Evolutionary conservation across 23 red algal genomes (phyloP).

Genomic region (Gracilaria gracilis): DNA sequence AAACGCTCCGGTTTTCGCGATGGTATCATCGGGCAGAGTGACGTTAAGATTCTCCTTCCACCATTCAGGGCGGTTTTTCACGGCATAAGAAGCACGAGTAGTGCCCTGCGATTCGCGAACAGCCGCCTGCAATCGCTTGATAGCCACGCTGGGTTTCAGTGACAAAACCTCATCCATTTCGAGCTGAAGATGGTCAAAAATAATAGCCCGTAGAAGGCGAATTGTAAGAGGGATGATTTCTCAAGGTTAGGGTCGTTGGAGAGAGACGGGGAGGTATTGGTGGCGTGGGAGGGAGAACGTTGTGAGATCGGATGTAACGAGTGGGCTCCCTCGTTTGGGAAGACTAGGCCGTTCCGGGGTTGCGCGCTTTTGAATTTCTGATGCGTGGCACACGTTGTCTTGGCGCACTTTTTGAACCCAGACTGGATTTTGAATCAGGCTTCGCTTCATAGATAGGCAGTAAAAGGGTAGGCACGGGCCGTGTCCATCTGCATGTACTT

Average conservation of each 20-base stretch:
- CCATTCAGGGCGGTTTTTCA: conserved; percentile 25
- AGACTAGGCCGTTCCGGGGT: background rate
- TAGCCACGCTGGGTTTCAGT: background rate
- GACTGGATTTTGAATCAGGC: background rate
- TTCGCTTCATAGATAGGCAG: no score
- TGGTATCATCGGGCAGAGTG: background rate
- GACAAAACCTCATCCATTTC: conserved; percentile 1
- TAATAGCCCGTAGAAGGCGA: no score
- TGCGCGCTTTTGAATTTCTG: background rate
- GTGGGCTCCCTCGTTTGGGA: no score
- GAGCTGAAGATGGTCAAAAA: background rate
- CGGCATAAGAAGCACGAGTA: conserved; percentile 30
- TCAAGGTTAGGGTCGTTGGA: background rate
- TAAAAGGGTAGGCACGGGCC: no score
- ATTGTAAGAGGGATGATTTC: background rate
- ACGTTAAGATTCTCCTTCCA: conserved; percentile 33
- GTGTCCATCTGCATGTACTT: no score
- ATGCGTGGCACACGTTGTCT: background rate
- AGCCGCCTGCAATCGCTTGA: conserved; percentile 28
- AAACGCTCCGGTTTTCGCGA: background rate
- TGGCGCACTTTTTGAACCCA: background rate
- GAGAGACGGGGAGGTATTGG: no score
- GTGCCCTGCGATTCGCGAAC: conserved; percentile 34
- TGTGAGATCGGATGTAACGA: no score
- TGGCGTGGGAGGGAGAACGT: no score